Conservation (phyloP, 2,329 filamentous ascomycete species). For the Neonectria coccinea region DNA sequence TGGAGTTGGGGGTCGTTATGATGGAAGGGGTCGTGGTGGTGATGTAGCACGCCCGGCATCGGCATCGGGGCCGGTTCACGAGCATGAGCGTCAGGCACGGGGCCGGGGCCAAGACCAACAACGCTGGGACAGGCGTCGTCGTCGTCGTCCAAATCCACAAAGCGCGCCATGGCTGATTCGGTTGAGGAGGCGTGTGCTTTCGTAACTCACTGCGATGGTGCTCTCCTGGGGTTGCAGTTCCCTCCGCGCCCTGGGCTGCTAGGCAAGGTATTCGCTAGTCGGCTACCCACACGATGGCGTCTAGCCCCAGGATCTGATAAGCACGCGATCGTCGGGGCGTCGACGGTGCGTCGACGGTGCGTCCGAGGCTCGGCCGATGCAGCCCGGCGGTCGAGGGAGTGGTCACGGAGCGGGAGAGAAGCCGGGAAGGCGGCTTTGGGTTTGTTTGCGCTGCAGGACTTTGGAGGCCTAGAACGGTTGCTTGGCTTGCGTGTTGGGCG, state of each 20-base stretch:
- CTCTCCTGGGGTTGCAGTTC: conserved; percentile 4
- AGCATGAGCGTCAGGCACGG: conserved; percentile 32
- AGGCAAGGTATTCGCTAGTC: neutral
- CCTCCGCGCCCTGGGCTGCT: neutral
- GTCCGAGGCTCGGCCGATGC: conserved; percentile 38
- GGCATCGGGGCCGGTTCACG: conserved; percentile 38
- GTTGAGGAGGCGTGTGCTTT: conserved; percentile 1
- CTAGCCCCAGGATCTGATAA: conserved; percentile 47
- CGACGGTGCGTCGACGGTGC: conserved; percentile 19
- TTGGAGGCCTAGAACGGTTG: neutral
- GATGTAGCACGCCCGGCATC: conserved; percentile 38
- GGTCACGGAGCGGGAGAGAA: conserved; percentile 34
- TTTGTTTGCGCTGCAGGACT: neutral
- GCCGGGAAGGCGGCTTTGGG: conserved; percentile 30
- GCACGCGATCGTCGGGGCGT: conserved; percentile 30
- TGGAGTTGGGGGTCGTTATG: conserved; percentile 37
- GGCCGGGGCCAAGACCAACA: conserved; percentile 29
- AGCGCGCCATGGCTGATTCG: conserved; percentile 45
- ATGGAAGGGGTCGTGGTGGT: conserved; percentile 24
- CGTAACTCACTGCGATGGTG: neutral
- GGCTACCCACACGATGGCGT: conserved; percentile 8
- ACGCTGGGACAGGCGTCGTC: conserved; percentile 34
- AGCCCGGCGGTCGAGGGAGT: conserved; percentile 37
- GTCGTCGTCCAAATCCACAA: conserved; percentile 47
- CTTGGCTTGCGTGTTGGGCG: neutral